phyloP scores from a whole-genome alignment of 208 protist species.

The Acanthamoeba castellanii region DNA sequence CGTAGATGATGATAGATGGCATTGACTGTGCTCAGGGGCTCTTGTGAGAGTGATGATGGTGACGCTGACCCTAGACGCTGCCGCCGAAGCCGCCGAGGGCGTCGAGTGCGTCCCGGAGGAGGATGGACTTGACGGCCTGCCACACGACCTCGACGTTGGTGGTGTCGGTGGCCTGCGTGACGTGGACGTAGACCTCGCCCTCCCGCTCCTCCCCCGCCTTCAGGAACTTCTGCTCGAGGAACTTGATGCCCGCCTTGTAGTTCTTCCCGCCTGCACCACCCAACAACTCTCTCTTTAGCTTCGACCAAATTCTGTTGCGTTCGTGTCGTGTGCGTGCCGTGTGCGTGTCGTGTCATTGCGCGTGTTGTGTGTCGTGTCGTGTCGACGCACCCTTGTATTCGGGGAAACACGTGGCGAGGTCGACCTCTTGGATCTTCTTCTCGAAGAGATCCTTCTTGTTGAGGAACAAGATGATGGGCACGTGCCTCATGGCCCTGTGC shows the following conservation, averaged over 20 bases:
- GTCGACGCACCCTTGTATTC: constrained; percentile 80
- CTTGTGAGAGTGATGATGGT: too few species aligned
- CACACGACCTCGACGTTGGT: constrained; percentile 90
- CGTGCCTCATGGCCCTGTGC: constrained; percentile 83
- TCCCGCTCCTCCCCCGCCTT: constrained; percentile 73
- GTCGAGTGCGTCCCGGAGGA: constrained; percentile 72
- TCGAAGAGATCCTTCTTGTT: constrained; percentile 91
- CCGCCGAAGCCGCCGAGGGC: constrained; percentile 41
- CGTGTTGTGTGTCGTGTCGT: neutral
- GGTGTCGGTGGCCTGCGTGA: constrained; percentile 91
- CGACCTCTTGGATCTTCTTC: constrained; percentile 88
- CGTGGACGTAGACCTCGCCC: constrained; percentile 87
- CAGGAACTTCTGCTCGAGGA: constrained; percentile 87
- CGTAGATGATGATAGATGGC: too few species aligned
- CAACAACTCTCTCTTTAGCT: neutral
- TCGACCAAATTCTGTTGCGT: too few species aligned
- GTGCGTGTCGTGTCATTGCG: neutral
- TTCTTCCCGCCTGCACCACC: constrained; percentile 77
- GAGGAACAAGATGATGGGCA: constrained; percentile 90
- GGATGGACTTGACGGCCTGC: constrained; percentile 87
- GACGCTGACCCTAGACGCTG: neutral
- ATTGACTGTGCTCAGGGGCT: too few species aligned
- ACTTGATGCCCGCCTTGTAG: constrained; percentile 81
- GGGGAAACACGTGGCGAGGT: constrained; percentile 86
- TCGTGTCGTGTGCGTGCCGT: too few species aligned